Conservation (phyloP, 2,329 filamentous ascomycete genomes). For the Aspergillus spinulosporus region DNA sequence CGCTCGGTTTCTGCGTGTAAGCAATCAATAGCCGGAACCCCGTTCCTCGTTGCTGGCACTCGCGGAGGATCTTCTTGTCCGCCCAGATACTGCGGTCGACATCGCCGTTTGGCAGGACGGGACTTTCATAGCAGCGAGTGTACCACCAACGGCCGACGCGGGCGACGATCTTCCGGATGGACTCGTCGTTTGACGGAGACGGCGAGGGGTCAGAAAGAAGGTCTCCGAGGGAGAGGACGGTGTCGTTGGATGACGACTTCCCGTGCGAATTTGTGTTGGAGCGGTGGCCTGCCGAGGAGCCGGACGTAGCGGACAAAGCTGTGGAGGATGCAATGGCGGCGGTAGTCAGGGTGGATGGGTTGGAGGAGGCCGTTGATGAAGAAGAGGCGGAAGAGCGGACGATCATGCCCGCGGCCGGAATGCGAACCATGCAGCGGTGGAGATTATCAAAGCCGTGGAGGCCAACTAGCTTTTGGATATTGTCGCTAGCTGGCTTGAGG, state of each 20-base stretch:
- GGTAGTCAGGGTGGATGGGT: constrained; percentile 32
- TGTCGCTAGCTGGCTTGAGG: constrained; percentile 51
- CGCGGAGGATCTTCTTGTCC: constrained; percentile 70
- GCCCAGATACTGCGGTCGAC: constrained; percentile 71
- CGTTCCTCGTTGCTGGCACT: constrained; percentile 83
- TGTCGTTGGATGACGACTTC: constrained; percentile 40
- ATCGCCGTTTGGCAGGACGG: constrained; percentile 52
- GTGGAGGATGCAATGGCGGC: constrained; percentile 29
- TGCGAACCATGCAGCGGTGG: constrained; percentile 51
- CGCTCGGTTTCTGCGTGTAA: constrained; percentile 76
- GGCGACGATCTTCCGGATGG: constrained; percentile 88
- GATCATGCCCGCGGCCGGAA: constrained; percentile 50
- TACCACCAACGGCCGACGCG: constrained; percentile 97
- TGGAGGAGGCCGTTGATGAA: constrained; percentile 42
- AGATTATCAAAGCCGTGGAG: constrained; percentile 50
- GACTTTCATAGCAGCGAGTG: constrained; percentile 81
- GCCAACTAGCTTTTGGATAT: constrained; percentile 48
- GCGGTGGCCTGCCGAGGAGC: constrained; percentile 23
- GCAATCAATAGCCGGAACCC: constrained; percentile 90
- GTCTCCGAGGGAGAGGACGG: constrained; percentile 59
- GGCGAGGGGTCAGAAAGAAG: constrained; percentile 71
- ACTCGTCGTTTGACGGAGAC: constrained; percentile 71
- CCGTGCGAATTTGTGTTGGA: constrained; percentile 21
- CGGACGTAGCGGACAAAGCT: constrained; percentile 25
- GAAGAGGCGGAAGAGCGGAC: constrained; percentile 44